Conservation (phyloP, 345 rosid species). For the Arabis hirsuta region DNA sequence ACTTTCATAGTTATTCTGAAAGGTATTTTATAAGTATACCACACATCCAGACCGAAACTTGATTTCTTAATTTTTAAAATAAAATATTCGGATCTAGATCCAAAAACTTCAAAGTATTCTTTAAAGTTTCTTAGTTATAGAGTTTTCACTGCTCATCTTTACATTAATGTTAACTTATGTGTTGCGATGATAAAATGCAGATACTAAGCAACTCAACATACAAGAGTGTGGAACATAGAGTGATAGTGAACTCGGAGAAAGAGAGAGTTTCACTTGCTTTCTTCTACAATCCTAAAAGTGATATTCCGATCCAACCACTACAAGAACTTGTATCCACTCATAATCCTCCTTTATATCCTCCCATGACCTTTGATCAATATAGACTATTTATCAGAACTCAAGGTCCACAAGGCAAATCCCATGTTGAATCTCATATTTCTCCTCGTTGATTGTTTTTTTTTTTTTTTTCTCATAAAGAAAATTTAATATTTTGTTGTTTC, state of each 20-base stretch:
- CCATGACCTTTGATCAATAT: slow-evolving; percentile 88
- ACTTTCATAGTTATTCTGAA: too few relatives aligned
- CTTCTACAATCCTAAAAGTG: slow-evolving; percentile 92
- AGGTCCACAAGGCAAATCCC: slow-evolving; percentile 90
- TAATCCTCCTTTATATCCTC: slow-evolving; percentile 61
- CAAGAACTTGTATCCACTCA: slow-evolving; percentile 63
- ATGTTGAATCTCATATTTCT: slow-evolving; percentile 67
- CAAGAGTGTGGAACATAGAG: slow-evolving; percentile 95
- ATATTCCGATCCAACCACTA: slow-evolving; percentile 69
- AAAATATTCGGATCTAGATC: too few relatives aligned
- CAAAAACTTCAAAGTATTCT: background rate
- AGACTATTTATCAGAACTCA: slow-evolving; percentile 70
- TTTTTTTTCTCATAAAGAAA: background rate
- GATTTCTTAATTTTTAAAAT: too few relatives aligned
- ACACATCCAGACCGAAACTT: too few relatives aligned
- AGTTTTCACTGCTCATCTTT: background rate
- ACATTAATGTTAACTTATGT: slow-evolving; percentile 4
- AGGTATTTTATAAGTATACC: too few relatives aligned
- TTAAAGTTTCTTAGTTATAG: background rate
- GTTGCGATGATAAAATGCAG: slow-evolving; percentile 46
- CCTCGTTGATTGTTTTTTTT: slow-evolving; percentile 37
- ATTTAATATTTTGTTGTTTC: slow-evolving; percentile 2
- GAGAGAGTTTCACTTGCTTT: slow-evolving; percentile 87
- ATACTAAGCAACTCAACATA: slow-evolving; percentile 82
- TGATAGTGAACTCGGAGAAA: slow-evolving; percentile 64